These are phyloP conservation scores for Aspergillus nomiae DNA, from an alignment of 2,329 filamentous ascomycete species.

Conservation along the genomic window DNA sequence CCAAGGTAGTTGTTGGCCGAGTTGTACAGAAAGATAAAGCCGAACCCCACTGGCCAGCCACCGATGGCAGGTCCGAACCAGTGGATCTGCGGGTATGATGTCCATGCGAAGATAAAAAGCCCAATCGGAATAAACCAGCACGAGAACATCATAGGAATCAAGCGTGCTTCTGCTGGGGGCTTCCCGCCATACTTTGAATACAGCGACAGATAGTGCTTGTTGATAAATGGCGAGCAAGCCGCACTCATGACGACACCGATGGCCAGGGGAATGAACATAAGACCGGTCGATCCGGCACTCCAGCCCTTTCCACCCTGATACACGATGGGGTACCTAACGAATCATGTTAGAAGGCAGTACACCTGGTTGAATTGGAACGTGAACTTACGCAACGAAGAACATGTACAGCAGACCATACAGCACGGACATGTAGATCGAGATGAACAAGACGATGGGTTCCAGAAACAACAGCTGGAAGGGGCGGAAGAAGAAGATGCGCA, in stretches of 20 bases:
- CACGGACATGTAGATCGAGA: slow-evolving; percentile 83
- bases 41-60: slow-evolving; percentile 73
- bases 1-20: slow-evolving; percentile 72
- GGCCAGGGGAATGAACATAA: slow-evolving; percentile 86
- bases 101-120: slow-evolving; percentile 69
- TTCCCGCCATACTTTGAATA: slow-evolving; percentile 66
- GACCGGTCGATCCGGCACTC: slow-evolving; percentile 69
- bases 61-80: slow-evolving; percentile 75
- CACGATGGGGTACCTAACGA: slow-evolving; percentile 55
- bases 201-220: slow-evolving; percentile 75
- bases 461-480: slow-evolving; percentile 84
- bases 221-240: slow-evolving; percentile 69
- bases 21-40: slow-evolving; percentile 84
- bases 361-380: slow-evolving; percentile 21
- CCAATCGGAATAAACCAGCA: slow-evolving; percentile 73
- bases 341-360: slow-evolving; percentile 15
- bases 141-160: slow-evolving; percentile 79
- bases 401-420: slow-evolving; percentile 58
- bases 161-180: slow-evolving; percentile 73
- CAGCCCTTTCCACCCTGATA: slow-evolving; percentile 81
- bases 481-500: slow-evolving; percentile 74
- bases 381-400: slow-evolving; percentile 58
- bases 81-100: slow-evolving; percentile 64
- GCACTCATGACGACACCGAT: slow-evolving; percentile 72
- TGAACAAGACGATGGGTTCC: slow-evolving; percentile 82